Evolutionary conservation across 352 stramenopile genomes (phyloP).

Genomic region (Phytophthora cactorum): DNA sequence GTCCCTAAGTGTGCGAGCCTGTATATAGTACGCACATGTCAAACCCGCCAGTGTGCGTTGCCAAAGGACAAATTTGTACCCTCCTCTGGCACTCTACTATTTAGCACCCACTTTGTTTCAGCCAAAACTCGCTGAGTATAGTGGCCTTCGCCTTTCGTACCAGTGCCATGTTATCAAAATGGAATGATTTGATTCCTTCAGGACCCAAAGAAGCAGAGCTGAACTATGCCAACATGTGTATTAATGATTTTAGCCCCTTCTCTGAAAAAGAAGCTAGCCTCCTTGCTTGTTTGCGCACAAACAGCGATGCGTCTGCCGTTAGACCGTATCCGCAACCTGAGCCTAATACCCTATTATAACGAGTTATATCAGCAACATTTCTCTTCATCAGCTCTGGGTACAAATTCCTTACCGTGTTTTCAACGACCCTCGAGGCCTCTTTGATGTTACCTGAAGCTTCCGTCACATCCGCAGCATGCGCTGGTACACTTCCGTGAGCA

Average conservation of each 20-base stretch:
- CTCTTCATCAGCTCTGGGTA: not conserved
- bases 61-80: not conserved
- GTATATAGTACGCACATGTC: not conserved
- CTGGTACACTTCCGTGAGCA: not conserved
- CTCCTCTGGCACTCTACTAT: not conserved
- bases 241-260: not conserved
- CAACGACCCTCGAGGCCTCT: not conserved
- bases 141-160: not conserved
- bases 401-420: constrained; percentile 1
- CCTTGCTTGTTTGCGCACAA: not conserved
- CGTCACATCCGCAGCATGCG: not conserved
- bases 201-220: not conserved
- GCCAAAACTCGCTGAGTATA: not conserved
- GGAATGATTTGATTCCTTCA: not conserved
- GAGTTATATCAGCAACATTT: not conserved
- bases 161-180: not conserved
- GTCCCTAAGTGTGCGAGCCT: not conserved
- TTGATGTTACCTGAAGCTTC: not conserved
- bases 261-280: not conserved
- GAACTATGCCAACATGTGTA: not conserved
- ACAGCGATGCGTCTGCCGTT: not conserved
- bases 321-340: not conserved
- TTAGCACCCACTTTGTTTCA: not conserved
- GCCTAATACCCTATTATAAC: not conserved
- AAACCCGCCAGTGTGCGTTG: not conserved